Conservation (phyloP, 2,329 filamentous ascomycete genomes). For the Domatiomyces catenatus region DNA sequence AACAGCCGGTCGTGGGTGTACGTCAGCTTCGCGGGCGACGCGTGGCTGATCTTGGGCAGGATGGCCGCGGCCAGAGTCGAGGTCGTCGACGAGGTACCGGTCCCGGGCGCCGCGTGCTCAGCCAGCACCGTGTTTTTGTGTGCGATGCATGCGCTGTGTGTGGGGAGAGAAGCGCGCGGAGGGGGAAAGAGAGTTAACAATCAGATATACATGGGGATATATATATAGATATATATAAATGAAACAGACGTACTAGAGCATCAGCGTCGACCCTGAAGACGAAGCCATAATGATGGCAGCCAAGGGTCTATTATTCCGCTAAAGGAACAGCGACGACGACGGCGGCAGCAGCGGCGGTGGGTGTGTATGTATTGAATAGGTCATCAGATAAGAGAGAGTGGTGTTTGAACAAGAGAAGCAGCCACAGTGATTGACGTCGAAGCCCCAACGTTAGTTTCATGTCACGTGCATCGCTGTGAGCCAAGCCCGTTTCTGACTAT, state of each 20-base stretch:
- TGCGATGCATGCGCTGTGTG: slow-evolving; percentile 70
- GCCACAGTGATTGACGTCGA: no score
- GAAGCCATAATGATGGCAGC: slow-evolving; percentile 53
- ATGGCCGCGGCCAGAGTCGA: slow-evolving; percentile 84
- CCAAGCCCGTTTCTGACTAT: no score
- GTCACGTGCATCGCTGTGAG: no score
- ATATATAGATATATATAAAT: no score
- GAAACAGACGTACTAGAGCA: slow-evolving; percentile 50
- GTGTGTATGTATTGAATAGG: no score
- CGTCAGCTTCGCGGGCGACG: slow-evolving; percentile 68
- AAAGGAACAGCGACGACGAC: neutral
- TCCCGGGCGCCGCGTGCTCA: slow-evolving; percentile 78
- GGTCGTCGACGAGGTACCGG: slow-evolving; percentile 65
- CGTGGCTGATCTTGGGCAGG: slow-evolving; percentile 84
- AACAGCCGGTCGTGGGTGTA: slow-evolving; percentile 84
- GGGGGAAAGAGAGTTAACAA: neutral
- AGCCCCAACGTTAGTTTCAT: no score
- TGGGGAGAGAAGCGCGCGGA: neutral
- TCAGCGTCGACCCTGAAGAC: slow-evolving; percentile 51
- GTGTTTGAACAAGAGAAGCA: no score
- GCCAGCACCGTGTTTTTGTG: slow-evolving; percentile 83
- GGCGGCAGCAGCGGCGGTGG: no score
- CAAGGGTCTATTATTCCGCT: neutral
- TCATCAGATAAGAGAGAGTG: no score
- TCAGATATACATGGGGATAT: no score